A percentile compares a stretch with the other conserved stretches of the same genome.
These are phyloP conservation scores for Fusarium subtropicale DNA, from an alignment of 2,329 filamentous ascomycete genomes.

Conservation along the genomic window DNA sequence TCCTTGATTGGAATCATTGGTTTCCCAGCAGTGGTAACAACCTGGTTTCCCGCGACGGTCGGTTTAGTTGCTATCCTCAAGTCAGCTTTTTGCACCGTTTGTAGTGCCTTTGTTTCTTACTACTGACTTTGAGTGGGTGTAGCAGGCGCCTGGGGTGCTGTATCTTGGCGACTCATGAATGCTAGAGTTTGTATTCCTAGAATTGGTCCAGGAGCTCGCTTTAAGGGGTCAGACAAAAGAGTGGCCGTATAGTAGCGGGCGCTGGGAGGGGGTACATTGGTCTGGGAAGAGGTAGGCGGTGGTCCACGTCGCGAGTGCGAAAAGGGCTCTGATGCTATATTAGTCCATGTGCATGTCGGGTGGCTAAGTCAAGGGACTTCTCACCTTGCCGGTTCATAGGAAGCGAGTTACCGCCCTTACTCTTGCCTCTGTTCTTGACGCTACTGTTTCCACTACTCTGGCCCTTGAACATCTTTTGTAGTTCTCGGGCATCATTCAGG, in stretches of 20 bases:
- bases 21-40: neutral
- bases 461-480: conserved; percentile 43
- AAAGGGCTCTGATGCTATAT: conserved; percentile 12
- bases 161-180: conserved; percentile 40
- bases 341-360: neutral
- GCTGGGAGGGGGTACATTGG: conserved; percentile 34
- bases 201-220: conserved; percentile 25
- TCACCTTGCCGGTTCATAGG: conserved; percentile 27
- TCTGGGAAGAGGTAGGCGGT: neutral
- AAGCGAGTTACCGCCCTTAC: neutral
- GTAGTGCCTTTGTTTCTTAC: neutral
- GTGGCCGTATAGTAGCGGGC: conserved; percentile 33
- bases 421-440: neutral
- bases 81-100: conserved; percentile 7
- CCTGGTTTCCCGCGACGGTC: neutral
- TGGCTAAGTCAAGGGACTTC: neutral
- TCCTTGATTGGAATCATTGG: neutral
- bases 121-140: conserved; percentile 20
- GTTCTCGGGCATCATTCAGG: conserved; percentile 46
- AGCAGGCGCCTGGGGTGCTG: neutral
- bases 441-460: neutral
- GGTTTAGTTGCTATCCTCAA: neutral
- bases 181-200: conserved; percentile 40
- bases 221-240: conserved; percentile 16
- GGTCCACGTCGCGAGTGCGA: conserved; percentile 6